Percentiles rank a stretch among this genome's conserved stretches.
These are phyloP conservation scores for Candida andamanensis DNA, from an alignment of 805 yeast species.

Conservation along the genomic window DNA sequence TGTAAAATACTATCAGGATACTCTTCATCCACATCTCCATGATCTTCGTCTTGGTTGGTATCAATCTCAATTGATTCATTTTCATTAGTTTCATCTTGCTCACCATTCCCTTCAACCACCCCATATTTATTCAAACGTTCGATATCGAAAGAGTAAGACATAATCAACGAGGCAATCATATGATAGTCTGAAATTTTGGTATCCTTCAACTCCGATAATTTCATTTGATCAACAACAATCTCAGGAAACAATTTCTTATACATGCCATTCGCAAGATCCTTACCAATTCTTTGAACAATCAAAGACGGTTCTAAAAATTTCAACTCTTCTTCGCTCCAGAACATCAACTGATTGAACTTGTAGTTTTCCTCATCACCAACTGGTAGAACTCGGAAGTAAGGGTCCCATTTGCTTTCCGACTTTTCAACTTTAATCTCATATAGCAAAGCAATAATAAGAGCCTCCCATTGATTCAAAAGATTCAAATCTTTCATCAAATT, in stretches of 20 bases:
- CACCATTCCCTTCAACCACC: conserved; percentile 17
- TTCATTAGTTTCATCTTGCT: conserved; percentile 20
- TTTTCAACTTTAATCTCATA: conserved; percentile 50
- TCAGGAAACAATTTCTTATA: conserved; percentile 42
- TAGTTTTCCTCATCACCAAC: conserved; percentile 21
- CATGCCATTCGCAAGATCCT: conserved; percentile 57
- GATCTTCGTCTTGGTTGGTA: not conserved
- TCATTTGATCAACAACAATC: conserved; percentile 23
- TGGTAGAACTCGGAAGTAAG: conserved; percentile 74
- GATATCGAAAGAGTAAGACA: conserved; percentile 90
- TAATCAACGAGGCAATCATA: conserved; percentile 69
- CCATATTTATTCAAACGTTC: conserved; percentile 33
- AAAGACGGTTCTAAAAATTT: conserved; percentile 60
- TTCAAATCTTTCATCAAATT: conserved; percentile 31
- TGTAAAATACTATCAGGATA: conserved; percentile 10
- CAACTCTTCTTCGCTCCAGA: conserved; percentile 68
- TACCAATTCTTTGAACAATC: conserved; percentile 67
- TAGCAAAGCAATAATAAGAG: conserved; percentile 61
- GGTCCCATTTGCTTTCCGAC: conserved; percentile 54
- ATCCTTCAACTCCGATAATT: conserved; percentile 26
- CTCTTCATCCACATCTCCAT: conserved; percentile 8
- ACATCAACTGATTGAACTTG: conserved; percentile 64
- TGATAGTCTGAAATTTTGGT: conserved; percentile 56
- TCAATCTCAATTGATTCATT: conserved; percentile 10
- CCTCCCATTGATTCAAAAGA: conserved; percentile 67